Evolutionary conservation across 768 basidiomycete species (phyloP).

Genomic region (Suillus clintonianus): DNA sequence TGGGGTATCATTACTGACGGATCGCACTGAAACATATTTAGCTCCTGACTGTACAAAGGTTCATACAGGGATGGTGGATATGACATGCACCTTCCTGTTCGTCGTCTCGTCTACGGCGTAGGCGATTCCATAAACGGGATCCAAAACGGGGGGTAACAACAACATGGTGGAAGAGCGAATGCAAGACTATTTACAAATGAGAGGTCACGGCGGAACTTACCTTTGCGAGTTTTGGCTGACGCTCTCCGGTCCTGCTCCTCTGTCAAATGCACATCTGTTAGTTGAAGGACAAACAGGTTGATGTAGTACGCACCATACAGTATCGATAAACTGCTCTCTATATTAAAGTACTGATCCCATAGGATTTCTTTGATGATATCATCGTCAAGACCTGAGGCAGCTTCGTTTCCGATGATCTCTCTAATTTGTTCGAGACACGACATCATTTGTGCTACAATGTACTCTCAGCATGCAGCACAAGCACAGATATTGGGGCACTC

Average conservation of each 20-base stretch:
- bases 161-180: slow-evolving; percentile 35
- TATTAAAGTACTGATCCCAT: slow-evolving; percentile 89
- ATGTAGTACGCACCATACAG: slow-evolving; percentile 60
- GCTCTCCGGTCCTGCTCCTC: slow-evolving; percentile 70
- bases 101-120: slow-evolving; percentile 36
- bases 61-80: slow-evolving; percentile 24
- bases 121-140: slow-evolving; percentile 36
- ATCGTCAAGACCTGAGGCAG: slow-evolving; percentile 70
- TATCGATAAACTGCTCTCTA: slow-evolving; percentile 74
- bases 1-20: slow-evolving; percentile 15
- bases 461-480: slow-evolving; percentile 4
- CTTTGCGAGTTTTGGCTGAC: slow-evolving; percentile 75
- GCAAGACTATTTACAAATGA: slow-evolving; percentile 35
- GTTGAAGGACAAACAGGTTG: neutral
- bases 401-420: slow-evolving; percentile 64
- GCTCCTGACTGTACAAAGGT: slow-evolving; percentile 20
- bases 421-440: slow-evolving; percentile 71
- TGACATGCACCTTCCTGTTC: slow-evolving; percentile 62
- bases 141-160: slow-evolving; percentile 28
- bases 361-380: slow-evolving; percentile 73
- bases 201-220: slow-evolving; percentile 55
- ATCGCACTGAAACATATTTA: slow-evolving; percentile 25
- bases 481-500: slow-evolving; percentile 11
- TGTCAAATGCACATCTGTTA: slow-evolving; percentile 27
- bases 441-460: slow-evolving; percentile 59